Evolutionary conservation across 495 filamentous ascomycete genomes (phyloP).

Genomic region (Clohesyomyces aquaticus): DNA sequence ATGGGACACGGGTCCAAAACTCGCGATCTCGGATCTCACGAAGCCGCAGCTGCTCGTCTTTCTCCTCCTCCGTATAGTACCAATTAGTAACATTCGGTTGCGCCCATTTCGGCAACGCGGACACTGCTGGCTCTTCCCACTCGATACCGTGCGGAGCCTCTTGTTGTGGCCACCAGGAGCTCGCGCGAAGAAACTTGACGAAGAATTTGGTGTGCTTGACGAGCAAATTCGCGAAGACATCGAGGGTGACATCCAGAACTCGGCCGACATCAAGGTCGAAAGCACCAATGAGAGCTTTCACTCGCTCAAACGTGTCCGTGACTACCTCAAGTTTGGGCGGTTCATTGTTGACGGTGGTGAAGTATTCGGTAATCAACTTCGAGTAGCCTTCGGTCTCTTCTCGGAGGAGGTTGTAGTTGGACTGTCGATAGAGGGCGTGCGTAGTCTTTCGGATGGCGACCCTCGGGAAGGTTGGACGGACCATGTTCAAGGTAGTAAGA

Average conservation of each 20-base stretch:
- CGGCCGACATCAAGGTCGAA: constrained; percentile 94
- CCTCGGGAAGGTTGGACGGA: constrained; percentile 80
- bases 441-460: constrained; percentile 87
- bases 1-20: constrained; percentile 82
- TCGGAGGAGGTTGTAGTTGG: constrained; percentile 91
- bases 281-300: constrained; percentile 89
- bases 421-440: constrained; percentile 88
- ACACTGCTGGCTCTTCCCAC: constrained; percentile 46
- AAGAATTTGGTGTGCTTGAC: constrained; percentile 89
- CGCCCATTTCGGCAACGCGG: constrained; percentile 75
- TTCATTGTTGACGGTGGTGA: constrained; percentile 65
- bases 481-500: constrained; percentile 73
- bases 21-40: constrained; percentile 66
- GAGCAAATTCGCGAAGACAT: constrained; percentile 83
- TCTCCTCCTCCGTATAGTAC: constrained; percentile 66
- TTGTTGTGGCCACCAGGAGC: constrained; percentile 94
- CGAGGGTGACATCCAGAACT: constrained; percentile 87
- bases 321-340: constrained; percentile 66
- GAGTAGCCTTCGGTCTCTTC: constrained; percentile 96
- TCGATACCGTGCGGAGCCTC: constrained; percentile 46
- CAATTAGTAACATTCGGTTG: constrained; percentile 66
- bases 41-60: constrained; percentile 52
- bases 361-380: constrained; percentile 86
- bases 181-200: constrained; percentile 83
- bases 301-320: constrained; percentile 70